phyloP scores from a whole-genome alignment of 208 protist species.

The Wallacemonas collosoma region DNA sequence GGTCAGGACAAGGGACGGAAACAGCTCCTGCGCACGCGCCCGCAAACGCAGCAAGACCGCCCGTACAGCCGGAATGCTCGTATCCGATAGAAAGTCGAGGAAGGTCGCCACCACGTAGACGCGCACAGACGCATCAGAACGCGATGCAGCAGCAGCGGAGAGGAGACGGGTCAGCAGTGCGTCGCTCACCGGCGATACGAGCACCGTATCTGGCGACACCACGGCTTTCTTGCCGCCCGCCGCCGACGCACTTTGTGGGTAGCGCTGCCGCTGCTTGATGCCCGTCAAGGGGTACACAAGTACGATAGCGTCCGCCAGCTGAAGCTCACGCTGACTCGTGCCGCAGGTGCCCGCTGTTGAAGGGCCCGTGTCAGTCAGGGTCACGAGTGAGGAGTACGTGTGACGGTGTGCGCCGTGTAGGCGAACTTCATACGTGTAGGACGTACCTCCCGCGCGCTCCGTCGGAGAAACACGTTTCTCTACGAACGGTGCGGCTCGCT shows the following conservation, averaged over 20 bases:
- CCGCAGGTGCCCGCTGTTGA: constrained; percentile 18
- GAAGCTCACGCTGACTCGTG: constrained; percentile 8
- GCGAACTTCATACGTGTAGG: constrained; percentile 17
- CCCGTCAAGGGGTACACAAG: constrained; percentile 27
- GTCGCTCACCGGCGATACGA: constrained; percentile 15
- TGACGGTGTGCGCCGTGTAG: constrained; percentile 5
- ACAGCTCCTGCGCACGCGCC: constrained; percentile 8
- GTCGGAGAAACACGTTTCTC: constrained; percentile 12
- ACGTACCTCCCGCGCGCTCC: constrained; percentile 13
- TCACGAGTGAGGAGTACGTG: constrained; percentile 13
- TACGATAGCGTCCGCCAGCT: constrained; percentile 20
- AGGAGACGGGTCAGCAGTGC: constrained; percentile 24
- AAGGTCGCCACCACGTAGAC: constrained; percentile 28
- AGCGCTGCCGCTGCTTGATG: constrained; percentile 23
- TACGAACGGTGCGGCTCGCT: constrained; percentile 13
- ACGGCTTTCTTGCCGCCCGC: neutral
- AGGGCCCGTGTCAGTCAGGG: constrained; percentile 20
- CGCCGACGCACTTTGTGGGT: neutral
- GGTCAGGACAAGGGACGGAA: constrained; percentile 12
- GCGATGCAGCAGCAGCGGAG: constrained; percentile 15
- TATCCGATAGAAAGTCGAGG: constrained; percentile 27
- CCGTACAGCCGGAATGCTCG: constrained; percentile 17
- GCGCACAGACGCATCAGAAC: neutral
- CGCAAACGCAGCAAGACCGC: constrained; percentile 25
- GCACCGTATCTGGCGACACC: constrained; percentile 14